These are phyloP conservation scores for Periconia sp. DNA, from an alignment of 2,329 filamentous ascomycete species.

Conservation along the genomic window DNA sequence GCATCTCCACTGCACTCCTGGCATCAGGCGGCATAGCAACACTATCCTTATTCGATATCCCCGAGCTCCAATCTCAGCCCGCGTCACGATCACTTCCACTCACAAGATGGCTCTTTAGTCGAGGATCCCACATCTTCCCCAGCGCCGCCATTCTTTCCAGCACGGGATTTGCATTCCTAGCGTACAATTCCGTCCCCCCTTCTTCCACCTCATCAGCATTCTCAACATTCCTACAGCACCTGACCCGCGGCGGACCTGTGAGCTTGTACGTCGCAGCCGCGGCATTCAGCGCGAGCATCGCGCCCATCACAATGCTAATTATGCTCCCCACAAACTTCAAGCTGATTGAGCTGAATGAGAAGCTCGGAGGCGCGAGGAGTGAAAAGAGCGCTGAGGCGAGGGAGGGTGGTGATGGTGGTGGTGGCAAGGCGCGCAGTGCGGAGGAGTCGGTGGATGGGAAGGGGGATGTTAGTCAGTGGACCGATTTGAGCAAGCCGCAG, in stretches of 20 bases:
- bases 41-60: constrained; percentile 37
- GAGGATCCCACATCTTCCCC: constrained; percentile 42
- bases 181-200: constrained; percentile 14
- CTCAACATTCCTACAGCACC: not conserved
- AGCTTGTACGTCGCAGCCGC: constrained; percentile 18
- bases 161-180: constrained; percentile 30
- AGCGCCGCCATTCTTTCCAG: constrained; percentile 27
- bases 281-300: constrained; percentile 20
- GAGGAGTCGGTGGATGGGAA: constrained; percentile 22
- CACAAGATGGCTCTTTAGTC: constrained; percentile 41
- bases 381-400: not conserved
- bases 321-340: constrained; percentile 26
- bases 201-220: constrained; percentile 2
- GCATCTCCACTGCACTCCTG: constrained; percentile 36
- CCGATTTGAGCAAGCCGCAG: constrained; percentile 28
- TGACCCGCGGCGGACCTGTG: constrained; percentile 6
- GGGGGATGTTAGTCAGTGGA: constrained; percentile 28
- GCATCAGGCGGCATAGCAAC: constrained; percentile 38
- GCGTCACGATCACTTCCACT: constrained; percentile 42
- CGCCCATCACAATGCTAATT: constrained; percentile 15
- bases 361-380: constrained; percentile 17
- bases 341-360: constrained; percentile 27
- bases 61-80: constrained; percentile 35
- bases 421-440: constrained; percentile 18
- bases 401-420: not conserved